Conservation (phyloP, 495 filamentous ascomycete species). For the Lichenothelia convexa region DNA sequence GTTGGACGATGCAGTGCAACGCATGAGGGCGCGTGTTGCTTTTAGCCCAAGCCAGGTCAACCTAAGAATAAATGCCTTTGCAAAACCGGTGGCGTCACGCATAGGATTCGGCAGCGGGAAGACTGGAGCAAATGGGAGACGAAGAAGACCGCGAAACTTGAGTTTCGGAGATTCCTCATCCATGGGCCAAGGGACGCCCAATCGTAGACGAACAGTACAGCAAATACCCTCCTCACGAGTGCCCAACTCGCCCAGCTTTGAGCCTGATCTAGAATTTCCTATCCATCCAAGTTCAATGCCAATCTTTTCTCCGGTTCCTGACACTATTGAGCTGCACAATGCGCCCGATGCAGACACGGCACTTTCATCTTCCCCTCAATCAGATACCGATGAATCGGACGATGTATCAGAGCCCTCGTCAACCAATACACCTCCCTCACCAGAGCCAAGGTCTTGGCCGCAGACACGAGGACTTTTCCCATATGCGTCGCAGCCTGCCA, state of each 20-base stretch:
- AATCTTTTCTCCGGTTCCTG: no score
- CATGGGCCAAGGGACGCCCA: no score
- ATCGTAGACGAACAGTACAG: no score
- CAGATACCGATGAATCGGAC: slow-evolving; percentile 1
- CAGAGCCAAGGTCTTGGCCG: slow-evolving; percentile 11
- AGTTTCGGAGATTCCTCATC: no score
- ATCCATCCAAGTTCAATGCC: no score
- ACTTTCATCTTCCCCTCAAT: slow-evolving; percentile 6
- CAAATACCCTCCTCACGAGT: slow-evolving; percentile 1
- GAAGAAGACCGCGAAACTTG: no score
- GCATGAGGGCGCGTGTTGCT: slow-evolving; percentile 54
- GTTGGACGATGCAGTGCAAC: slow-evolving; percentile 64
- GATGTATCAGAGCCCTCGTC: neutral
- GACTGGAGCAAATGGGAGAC: no score
- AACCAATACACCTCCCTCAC: slow-evolving; percentile 4
- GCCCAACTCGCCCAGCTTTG: neutral
- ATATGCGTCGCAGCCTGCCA: slow-evolving; percentile 10
- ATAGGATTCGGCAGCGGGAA: no score
- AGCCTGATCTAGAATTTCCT: no score
- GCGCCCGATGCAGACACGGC: slow-evolving; percentile 8
- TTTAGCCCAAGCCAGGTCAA: slow-evolving; percentile 61
- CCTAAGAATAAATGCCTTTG: slow-evolving; percentile 21
- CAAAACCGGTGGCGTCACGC: no score
- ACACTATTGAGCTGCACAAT: no score
- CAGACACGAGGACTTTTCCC: slow-evolving; percentile 12